Conservation (phyloP, 164 flowering plant species). For the Echeveria elegans region DNA sequence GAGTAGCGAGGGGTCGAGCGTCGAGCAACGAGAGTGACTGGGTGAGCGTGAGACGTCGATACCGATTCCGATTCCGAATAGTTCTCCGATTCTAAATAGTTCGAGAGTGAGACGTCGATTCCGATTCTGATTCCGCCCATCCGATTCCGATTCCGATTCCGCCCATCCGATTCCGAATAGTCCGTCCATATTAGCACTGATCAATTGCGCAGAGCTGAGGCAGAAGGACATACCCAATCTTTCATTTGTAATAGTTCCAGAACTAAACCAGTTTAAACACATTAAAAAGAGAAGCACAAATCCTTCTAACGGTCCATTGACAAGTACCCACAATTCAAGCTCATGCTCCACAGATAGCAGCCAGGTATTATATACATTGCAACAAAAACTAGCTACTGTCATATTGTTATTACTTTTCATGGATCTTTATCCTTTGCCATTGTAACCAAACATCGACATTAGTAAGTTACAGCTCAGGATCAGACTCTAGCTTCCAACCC, state of each 20-base stretch:
- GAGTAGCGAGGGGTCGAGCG: no score
- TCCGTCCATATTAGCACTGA: constrained; percentile 46
- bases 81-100: no score
- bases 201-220: constrained; percentile 47
- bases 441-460: neutral
- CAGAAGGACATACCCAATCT: constrained; percentile 68
- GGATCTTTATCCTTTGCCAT: neutral
- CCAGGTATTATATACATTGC: constrained; percentile 1
- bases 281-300: constrained; percentile 17
- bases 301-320: neutral
- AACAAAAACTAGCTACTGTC: constrained; percentile 1
- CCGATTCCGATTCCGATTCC: no score
- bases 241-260: constrained; percentile 46
- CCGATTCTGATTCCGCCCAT: no score
- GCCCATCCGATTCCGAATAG: no score
- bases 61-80: no score
- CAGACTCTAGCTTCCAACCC: neutral
- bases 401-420: neutral
- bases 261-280: constrained; percentile 44
- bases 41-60: no score
- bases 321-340: constrained; percentile 7
- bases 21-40: no score
- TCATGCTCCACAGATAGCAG: constrained; percentile 4
- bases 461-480: neutral
- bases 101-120: no score